Evolutionary conservation across 176 grass and related monocot genomes (phyloP), one percentile per base, ranked within the genome.

Genomic region (Aegilops sharonensis): DNA sequence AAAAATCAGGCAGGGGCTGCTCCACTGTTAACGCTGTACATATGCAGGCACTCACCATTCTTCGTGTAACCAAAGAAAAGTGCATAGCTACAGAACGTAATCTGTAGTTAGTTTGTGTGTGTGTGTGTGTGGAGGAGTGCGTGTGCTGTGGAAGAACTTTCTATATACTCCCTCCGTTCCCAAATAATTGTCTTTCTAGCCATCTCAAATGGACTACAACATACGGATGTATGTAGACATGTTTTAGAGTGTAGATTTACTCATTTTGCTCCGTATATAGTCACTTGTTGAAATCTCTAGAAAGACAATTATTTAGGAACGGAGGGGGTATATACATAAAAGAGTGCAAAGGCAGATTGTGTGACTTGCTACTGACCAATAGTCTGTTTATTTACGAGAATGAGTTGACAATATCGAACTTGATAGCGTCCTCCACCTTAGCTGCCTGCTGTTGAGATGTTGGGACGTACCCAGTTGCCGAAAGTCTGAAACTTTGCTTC

Each of bases 11-110:
- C 11, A 69, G 36, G 83, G 70, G 66, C 78, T 18, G 72, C 67
- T 85, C 78, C 40, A 66, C 73, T 71, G 68, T 75, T 47, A 78
- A 80, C 83, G 76, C 42, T 92, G 92, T 97, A 94, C 70, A 97
- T 92, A 97, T 82, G 70, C 59, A 87, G 21, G 3, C 43, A 4
- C 52, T 78, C 64, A 66, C 81, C 77, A 66, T 81, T 87, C 61
- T 87, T 82, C 77, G 24, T 18, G 61, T 68, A 75, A 75, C 85
- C 72, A 32, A 37, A 69, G 56, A 37, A 69, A 42, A 23, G 20
- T 89, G 68, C 64, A 67, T 61, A 81, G 79, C 68, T 72, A 56
- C 6, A 57, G 61, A 31, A 48, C 14, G 39, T 72, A 36, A 32
- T 68, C 0, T 64, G 15, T 67, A 78, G 66, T 63, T 61, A 71